Base-by-base conservation (phyloP, 495 filamentous ascomycete genomes). In the Beverwykella pulmonaria region DNA sequence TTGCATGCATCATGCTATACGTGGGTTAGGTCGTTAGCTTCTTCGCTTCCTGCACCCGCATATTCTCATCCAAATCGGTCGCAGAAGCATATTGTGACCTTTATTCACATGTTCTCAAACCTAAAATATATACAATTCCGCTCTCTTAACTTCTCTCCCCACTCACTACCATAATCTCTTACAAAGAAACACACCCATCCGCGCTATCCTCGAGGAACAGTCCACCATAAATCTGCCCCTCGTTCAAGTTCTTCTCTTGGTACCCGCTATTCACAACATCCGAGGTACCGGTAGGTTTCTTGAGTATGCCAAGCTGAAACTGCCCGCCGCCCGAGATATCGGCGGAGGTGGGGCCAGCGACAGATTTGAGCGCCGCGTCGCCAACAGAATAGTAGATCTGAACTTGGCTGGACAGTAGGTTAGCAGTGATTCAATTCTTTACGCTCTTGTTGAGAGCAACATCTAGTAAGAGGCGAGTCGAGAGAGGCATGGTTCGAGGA, bases 201-300 rank as follows among this genome's bases (percentile, higher is more conserved):
- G 69, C 65, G 32, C 65, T 69, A 34, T 72, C 69, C 53, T 72
- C 69, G 10, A 72, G 47, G 49, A 72, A 72, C 6, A 72, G 6
- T 9, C 65, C 60, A 19, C 69, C 69, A 47, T 72, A 72, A 25
- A 69, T 69, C 41, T 68, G 65, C 1, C 69, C 69, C 54, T 72
- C 69, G 29, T 72, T 68, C 23, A 72, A 22, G 32, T 69, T 69
- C 34, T 54, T 68, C 53, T 62, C 50, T 41, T 72, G 69, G 55
- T 69, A 72, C 29, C 69, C 69, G 23, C 56, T 59, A 41, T 72
- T 69, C 19, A 72, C 69, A 12, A 72, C 69, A 66, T 72, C 69
- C 10, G 34, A 44, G 10, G 65, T 65, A 7, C 69, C 69, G 2
- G 69, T 72, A 1, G 69, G 69, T 53, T 72, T 72, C 65, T 72